Base-by-base conservation (phyloP, 2,329 filamentous ascomycete species). In the Raffaelea albimanens region DNA sequence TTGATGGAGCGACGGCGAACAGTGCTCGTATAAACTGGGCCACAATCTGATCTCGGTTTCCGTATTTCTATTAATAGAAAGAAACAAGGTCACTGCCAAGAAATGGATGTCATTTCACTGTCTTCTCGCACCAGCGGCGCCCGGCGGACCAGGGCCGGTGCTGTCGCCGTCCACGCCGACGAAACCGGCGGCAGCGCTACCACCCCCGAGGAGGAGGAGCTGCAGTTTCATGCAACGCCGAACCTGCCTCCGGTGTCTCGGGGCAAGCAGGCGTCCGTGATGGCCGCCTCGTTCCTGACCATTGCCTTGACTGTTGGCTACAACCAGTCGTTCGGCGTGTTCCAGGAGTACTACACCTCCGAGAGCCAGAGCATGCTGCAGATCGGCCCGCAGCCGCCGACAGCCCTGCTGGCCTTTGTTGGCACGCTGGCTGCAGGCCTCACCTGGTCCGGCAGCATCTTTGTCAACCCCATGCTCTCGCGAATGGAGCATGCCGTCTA, bases 301-400 rank as follows among this genome's bases (percentile, higher is more conserved):
- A 69, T 72, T 33, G 63, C 63, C 43, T 61, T 73, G 20, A 72
- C 70, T 3, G 69, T 73, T 43, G 70, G 70, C 11, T 66, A 73
- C 48, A 74, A 74, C 52, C 70, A 73, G 49, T 64, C 62, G 31
- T 75, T 67, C 51, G 70, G 70, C 10, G 68, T 73, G 10, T 74
- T 73, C 46, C 70, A 73, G 52, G 61, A 67, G 43, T 72, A 69
- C 53, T 74, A 73, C 52, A 65, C 69, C 43, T 70, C 68, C 4
- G 45, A 61, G 0, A 53, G 51, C 29, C 64, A 70, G 51, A 59
- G 64, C 8, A 55, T 73, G n/a, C 60, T 73, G 14, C 55, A 55
- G 2, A 50, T 57, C 2, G 59, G 65, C 45, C 46, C 49, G 10
- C 51, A 56, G 1, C 61, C 59, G 20, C 61, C 61, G n/a, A 66